Conservation (phyloP, 2,329 filamentous ascomycete species). For the Aspergillus amoenus region DNA sequence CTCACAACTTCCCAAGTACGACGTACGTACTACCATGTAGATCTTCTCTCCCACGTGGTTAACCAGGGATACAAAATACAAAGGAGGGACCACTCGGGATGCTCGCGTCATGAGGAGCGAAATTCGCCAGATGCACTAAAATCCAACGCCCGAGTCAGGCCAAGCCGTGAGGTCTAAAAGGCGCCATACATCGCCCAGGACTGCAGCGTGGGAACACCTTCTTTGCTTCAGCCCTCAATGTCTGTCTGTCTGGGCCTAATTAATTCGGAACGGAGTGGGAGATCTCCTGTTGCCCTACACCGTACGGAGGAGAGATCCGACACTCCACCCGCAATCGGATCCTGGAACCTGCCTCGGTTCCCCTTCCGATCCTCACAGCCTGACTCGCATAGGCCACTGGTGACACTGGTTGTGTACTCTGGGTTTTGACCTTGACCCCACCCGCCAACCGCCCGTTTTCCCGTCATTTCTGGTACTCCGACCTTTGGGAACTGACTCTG, state of each 20-base stretch:
- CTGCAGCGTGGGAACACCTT: too few relatives aligned
- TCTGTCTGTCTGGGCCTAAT: background rate
- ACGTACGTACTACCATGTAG: too few relatives aligned
- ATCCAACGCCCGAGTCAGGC: too few relatives aligned
- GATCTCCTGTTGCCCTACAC: background rate
- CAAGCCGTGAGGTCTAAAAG: too few relatives aligned
- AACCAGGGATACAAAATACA: too few relatives aligned
- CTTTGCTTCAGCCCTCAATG: too few relatives aligned
- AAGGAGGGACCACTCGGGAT: too few relatives aligned
- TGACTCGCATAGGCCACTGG: background rate
- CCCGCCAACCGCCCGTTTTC: background rate
- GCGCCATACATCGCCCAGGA: too few relatives aligned
- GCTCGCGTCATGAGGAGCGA: too few relatives aligned
- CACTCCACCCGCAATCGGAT: conserved; percentile 1
- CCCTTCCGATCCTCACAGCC: background rate
- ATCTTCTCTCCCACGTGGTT: too few relatives aligned
- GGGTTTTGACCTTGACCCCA: background rate
- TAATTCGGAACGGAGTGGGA: background rate
- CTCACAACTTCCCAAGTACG: too few relatives aligned
- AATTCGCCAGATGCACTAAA: too few relatives aligned
- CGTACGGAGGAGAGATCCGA: background rate
- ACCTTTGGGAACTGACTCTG: background rate
- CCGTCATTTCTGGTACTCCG: background rate
- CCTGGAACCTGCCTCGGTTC: conserved; percentile 1
- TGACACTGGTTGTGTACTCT: background rate